These are phyloP conservation scores for Nicotiana knightiana DNA, from an alignment of 257 asterid genomes.

Conservation along the genomic window DNA sequence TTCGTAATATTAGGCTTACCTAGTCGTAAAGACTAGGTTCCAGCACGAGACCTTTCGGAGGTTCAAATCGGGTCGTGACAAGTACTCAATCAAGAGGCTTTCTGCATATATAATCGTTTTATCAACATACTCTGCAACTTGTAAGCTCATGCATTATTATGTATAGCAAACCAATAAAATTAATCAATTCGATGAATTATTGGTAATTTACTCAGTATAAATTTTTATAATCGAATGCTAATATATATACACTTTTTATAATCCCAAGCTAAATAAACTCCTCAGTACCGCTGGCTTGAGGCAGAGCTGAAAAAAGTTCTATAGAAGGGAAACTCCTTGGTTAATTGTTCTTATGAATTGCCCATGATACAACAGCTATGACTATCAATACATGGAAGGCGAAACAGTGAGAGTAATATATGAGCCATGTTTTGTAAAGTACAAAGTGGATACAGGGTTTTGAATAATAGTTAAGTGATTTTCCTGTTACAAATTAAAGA, in stretches of 20 bases:
- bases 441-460: constrained; percentile 80
- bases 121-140: constrained; percentile 80
- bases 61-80: no score
- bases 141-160: constrained; percentile 24
- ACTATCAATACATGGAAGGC: constrained; percentile 77
- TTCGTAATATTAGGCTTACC: no score
- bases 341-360: constrained; percentile 72
- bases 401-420: constrained; percentile 87
- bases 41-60: no score
- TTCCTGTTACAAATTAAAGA: no score
- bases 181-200: no score
- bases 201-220: neutral
- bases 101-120: constrained; percentile 76
- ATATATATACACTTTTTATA: neutral
- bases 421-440: constrained; percentile 62
- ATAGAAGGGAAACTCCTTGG: constrained; percentile 84
- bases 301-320: constrained; percentile 62
- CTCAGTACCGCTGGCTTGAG: constrained; percentile 64
- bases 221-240: no score
- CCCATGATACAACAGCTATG: constrained; percentile 90
- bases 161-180: neutral
- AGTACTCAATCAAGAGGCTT: constrained; percentile 88
- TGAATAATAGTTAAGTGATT: no score
- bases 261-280: constrained; percentile 60
- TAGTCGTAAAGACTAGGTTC: no score